Conservation (phyloP, 2,329 filamentous ascomycete genomes). For the Arthroderma uncinatum region DNA sequence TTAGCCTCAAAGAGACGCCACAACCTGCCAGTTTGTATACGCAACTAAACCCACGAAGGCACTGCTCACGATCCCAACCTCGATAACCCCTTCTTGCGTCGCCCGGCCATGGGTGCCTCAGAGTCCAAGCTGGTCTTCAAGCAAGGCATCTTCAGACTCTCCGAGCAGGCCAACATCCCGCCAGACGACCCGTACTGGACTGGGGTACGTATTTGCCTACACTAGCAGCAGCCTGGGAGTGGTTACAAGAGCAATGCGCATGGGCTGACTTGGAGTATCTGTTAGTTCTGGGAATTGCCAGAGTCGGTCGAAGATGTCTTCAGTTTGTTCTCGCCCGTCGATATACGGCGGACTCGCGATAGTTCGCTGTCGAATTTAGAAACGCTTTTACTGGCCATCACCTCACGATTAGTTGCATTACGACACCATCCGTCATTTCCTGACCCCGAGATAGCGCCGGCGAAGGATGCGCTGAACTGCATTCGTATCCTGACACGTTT, state of each 20-base stretch:
- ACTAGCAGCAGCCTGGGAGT: not conserved
- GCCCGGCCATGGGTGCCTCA: constrained; percentile 73
- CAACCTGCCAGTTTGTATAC: not conserved
- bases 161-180: constrained; percentile 79
- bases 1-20: not conserved
- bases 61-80: not conserved
- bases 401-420: constrained; percentile 68
- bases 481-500: constrained; percentile 81
- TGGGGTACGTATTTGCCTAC: constrained; percentile 49
- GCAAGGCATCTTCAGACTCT: constrained; percentile 91
- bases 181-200: constrained; percentile 88
- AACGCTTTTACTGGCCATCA: constrained; percentile 72
- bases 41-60: not conserved
- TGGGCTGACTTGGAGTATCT: not conserved
- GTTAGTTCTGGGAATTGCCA: constrained; percentile 90
- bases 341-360: constrained; percentile 81
- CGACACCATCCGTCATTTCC: constrained; percentile 87
- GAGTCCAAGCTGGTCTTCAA: constrained; percentile 99
- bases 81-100: not conserved
- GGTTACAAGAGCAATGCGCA: not conserved
- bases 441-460: constrained; percentile 68
- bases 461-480: constrained; percentile 87
- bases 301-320: constrained; percentile 95
- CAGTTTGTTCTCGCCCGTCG: constrained; percentile 79
- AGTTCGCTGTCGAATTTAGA: constrained; percentile 77